A percentile compares a stretch with the other conserved stretches of the same genome.
Conservation (phyloP, 2,329 filamentous ascomycete species). For the Chaetomium sp. region DNA sequence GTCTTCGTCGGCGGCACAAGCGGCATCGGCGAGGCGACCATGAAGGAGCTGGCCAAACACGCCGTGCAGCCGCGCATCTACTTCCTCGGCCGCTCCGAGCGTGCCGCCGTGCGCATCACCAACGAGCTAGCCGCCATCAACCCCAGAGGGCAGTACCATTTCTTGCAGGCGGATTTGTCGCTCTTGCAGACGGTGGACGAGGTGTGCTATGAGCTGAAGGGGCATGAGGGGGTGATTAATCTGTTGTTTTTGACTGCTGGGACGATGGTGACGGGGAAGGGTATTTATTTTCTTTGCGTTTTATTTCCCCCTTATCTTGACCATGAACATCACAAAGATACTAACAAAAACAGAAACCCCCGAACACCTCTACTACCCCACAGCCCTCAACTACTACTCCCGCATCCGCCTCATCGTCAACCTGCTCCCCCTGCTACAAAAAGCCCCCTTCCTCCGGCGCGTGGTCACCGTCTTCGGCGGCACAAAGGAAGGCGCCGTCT, state of each 20-base stretch:
- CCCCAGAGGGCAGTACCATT: conserved; percentile 37
- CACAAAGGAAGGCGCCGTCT: conserved; percentile 45
- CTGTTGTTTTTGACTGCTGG: conserved; percentile 41
- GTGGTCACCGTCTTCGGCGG: conserved; percentile 50
- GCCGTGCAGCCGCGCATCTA: conserved; percentile 41
- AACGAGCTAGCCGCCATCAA: conserved; percentile 38
- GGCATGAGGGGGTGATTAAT: conserved; percentile 39
- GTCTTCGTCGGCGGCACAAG: conserved; percentile 48
- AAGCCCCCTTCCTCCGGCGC: conserved; percentile 41
- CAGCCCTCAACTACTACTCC: conserved; percentile 49
- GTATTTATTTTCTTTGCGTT: too few species aligned
- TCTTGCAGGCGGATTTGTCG: conserved; percentile 44
- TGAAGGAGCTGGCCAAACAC: conserved; percentile 40
- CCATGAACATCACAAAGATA: background rate
- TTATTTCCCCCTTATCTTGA: background rate
- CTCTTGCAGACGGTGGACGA: conserved; percentile 45
- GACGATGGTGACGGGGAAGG: conserved; percentile 23
- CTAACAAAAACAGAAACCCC: conserved; percentile 39
- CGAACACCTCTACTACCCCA: conserved; percentile 50
- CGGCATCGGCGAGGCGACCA: conserved; percentile 30
- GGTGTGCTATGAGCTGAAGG: conserved; percentile 39
- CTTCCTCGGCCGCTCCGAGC: conserved; percentile 41
- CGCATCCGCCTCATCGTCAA: conserved; percentile 52
- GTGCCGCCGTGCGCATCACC: conserved; percentile 33
- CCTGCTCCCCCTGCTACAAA: conserved; percentile 48